Evolutionary conservation across 2,329 filamentous ascomycete species (phyloP), one percentile per base, ranked within the genome.

Genomic region (Diaporthe batatas): DNA sequence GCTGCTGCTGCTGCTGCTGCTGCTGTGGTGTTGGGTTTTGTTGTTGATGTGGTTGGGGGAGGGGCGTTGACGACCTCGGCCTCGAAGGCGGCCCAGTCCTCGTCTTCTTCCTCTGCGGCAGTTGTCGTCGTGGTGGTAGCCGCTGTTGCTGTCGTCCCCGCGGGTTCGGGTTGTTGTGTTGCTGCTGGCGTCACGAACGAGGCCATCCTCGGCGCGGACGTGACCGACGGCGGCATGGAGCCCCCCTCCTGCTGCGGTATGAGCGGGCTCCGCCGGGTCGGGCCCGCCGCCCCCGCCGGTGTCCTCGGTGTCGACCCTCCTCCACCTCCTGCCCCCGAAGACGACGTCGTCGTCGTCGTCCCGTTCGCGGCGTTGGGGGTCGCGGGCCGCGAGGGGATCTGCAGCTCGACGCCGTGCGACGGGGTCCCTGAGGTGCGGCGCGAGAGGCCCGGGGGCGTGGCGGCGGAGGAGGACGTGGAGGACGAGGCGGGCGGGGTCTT

Each of bases 21-120:
- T n/a, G n/a, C n/a, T n/a, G n/a, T n/a, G n/a, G n/a, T n/a, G n/a
- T n/a, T 49, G 16, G 42, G 6, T 5, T 18, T 47, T 8, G 44
- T 10, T 11, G 18, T 3, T 6, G n/a, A 21, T 74, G 83, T 77
- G 2, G 78, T 79, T 36, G 80, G 77, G 32, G 84, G 79, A 39
- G 84, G 83, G 23, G 91, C 92, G 71, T 97, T 91, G 70, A 82
- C 74, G 6, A 82, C 77, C 14, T 97, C 94, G 3, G 93, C 93
- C 80, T 98, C 92, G 79, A 97, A 97, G 11, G 94, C 93, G 2
- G 93, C 92, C 93, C 93, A 96, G 82, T 96, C 93, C 70, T 92
- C 90, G 78, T 97, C 94, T 79, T 95, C 91, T 11, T 86, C 83
- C 10, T 74, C 11, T 59, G 65, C 23, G 54, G 76, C 59, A 34